These are phyloP conservation scores for Eucalyptus decipiens DNA, from an alignment of 345 rosid genomes.

Conservation along the genomic window DNA sequence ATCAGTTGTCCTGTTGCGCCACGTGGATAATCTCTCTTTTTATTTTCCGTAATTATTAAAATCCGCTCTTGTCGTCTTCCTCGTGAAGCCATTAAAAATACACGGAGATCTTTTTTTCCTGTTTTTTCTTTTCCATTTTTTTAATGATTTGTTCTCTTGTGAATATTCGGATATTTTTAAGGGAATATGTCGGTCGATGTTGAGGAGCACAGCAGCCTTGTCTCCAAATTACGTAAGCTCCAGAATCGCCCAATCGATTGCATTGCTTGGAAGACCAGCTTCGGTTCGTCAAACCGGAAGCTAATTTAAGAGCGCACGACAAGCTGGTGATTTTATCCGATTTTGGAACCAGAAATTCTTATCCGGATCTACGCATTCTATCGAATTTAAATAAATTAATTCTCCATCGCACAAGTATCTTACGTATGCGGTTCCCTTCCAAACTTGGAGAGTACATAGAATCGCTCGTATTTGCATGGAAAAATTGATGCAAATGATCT, in stretches of 20 bases:
- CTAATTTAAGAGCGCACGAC: background rate
- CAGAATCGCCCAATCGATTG: background rate
- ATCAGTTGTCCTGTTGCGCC: background rate
- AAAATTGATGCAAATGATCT: background rate
- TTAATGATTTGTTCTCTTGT: background rate
- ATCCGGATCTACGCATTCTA: background rate
- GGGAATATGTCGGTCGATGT: background rate
- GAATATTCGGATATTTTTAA: background rate
- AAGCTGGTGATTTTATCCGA: background rate
- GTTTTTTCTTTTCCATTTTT: rapidly evolving
- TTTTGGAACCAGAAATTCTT: background rate
- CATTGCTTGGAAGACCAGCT: background rate
- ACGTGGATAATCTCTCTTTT: background rate
- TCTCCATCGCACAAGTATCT: background rate
- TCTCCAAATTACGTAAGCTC: background rate
- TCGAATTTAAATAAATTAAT: background rate
- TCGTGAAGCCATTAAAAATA: background rate
- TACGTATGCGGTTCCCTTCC: background rate
- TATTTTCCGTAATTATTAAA: background rate
- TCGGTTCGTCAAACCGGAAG: background rate
- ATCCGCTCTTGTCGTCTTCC: background rate
- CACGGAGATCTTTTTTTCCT: too few relatives aligned
- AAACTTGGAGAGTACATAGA: background rate
- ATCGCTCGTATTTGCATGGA: rapidly evolving
- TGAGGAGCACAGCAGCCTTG: background rate